Percentiles rank a stretch among this genome's conserved stretches.
These are phyloP conservation scores for Botrytis elliptica DNA, from an alignment of 2,329 filamentous ascomycete genomes.

Conservation along the genomic window DNA sequence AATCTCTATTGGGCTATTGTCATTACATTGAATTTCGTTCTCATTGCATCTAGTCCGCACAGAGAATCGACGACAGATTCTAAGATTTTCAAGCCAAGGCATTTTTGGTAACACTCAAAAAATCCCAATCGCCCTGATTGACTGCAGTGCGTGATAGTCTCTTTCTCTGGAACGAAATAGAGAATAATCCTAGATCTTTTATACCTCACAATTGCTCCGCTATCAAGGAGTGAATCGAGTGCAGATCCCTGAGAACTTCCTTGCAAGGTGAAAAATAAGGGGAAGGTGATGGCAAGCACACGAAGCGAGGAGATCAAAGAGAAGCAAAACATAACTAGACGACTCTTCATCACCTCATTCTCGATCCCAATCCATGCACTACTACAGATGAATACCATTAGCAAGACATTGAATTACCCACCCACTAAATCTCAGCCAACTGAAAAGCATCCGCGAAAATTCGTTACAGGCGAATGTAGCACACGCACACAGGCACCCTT, in stretches of 20 bases:
- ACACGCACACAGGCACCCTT: background rate
- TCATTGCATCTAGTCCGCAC: fast-evolving
- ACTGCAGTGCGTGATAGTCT: too few species aligned
- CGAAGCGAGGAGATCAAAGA: background rate
- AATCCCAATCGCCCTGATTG: background rate
- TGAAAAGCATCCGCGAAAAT: too few species aligned
- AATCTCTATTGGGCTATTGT: background rate
- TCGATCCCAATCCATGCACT: background rate
- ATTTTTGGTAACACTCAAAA: background rate
- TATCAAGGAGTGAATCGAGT: background rate
- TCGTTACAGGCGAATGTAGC: background rate
- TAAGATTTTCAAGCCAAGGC: background rate
- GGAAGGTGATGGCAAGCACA: too few species aligned
- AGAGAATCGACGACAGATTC: background rate
- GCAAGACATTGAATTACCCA: background rate
- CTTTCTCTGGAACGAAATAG: background rate
- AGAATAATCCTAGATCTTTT: background rate
- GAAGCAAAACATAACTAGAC: background rate
- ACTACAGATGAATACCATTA: background rate
- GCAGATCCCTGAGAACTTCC: background rate
- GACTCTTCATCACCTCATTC: background rate
- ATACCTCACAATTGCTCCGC: background rate
- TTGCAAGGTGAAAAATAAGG: background rate
- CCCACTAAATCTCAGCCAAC: background rate
- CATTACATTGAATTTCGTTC: background rate